Percentiles rank a stretch among this genome's conserved stretches.
These are phyloP conservation scores for Ascosphaera aggregata DNA, from an alignment of 2,329 filamentous ascomycete species.

Conservation along the genomic window DNA sequence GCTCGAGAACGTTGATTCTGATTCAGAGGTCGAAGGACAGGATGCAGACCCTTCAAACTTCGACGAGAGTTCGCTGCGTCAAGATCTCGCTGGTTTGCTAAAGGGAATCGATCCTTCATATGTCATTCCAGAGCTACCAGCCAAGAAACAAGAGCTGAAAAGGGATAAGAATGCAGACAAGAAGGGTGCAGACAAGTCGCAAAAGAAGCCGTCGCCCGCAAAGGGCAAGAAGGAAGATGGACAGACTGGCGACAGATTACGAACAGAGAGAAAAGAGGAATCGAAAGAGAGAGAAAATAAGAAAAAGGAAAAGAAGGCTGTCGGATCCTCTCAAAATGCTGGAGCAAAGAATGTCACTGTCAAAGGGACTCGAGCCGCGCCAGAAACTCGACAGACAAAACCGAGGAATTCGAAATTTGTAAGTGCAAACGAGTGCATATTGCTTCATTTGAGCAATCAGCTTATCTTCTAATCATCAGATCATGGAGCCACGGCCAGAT, in stretches of 20 bases:
- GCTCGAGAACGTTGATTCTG: slow-evolving; percentile 21
- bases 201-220: slow-evolving; percentile 5
- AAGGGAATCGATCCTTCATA: slow-evolving; percentile 1
- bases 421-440: too few species aligned
- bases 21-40: slow-evolving; percentile 21
- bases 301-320: not conserved
- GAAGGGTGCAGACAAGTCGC: slow-evolving; percentile 6
- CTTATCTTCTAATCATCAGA: too few species aligned
- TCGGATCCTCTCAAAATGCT: not conserved
- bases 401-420: slow-evolving; percentile 3
- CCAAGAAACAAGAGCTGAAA: slow-evolving; percentile 5
- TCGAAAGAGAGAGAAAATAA: not conserved
- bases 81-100: slow-evolving; percentile 13
- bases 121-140: slow-evolving; percentile 1
- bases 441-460: too few species aligned
- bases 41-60: slow-evolving; percentile 8
- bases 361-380: not conserved
- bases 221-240: slow-evolving; percentile 14
- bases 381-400: not conserved
- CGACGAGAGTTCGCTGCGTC: slow-evolving; percentile 17
- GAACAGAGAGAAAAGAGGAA: not conserved
- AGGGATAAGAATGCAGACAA: slow-evolving; percentile 8
- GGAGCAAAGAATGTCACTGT: not conserved
- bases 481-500: slow-evolving; percentile 38
- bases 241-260: not conserved